A percentile compares a stretch with the other conserved stretches of the same genome.
Evolutionary conservation across 2,329 filamentous ascomycete species (phyloP).

Genomic region (Cladophialophora chaetospira): DNA sequence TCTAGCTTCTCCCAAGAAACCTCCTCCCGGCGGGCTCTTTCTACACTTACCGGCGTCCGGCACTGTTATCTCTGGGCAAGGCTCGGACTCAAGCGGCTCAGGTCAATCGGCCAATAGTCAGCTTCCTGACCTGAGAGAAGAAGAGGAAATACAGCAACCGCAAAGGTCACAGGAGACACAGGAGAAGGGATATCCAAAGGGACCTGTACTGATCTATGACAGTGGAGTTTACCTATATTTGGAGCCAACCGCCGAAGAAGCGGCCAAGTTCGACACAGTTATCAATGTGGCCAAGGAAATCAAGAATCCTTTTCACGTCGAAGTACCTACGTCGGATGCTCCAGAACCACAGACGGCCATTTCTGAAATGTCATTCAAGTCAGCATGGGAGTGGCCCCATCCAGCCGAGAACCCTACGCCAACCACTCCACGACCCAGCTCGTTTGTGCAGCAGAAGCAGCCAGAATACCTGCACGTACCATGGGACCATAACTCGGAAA

Average conservation of each 20-base stretch:
- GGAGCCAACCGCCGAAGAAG: slow-evolving; percentile 63
- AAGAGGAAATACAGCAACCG: slow-evolving; percentile 44
- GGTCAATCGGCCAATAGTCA: slow-evolving; percentile 34
- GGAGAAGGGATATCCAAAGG: slow-evolving; percentile 65
- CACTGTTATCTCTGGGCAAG: slow-evolving; percentile 20
- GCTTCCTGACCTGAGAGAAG: slow-evolving; percentile 54
- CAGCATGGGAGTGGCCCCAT: slow-evolving; percentile 47
- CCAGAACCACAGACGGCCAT: slow-evolving; percentile 47
- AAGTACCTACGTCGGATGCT: slow-evolving; percentile 36
- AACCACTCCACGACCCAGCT: slow-evolving; percentile 27
- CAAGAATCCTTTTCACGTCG: slow-evolving; percentile 57
- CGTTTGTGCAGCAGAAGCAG: slow-evolving; percentile 14
- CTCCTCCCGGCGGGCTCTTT: slow-evolving; percentile 53
- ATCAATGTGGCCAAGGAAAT: slow-evolving; percentile 69
- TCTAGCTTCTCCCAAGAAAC: slow-evolving; percentile 54
- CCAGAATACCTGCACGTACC: slow-evolving; percentile 67
- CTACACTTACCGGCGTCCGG: slow-evolving; percentile 33
- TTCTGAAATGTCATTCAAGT: slow-evolving; percentile 53
- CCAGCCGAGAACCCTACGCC: slow-evolving; percentile 36
- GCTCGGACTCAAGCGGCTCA: slow-evolving; percentile 31
- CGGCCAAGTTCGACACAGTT: slow-evolving; percentile 62
- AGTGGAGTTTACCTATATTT: slow-evolving; percentile 63
- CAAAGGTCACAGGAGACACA: slow-evolving; percentile 64
- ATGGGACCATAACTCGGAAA: slow-evolving; percentile 70
- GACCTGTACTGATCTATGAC: slow-evolving; percentile 65